Evolutionary conservation across 768 basidiomycete genomes (phyloP), one percentile per base, ranked within the genome.

Genomic region (Naganishia vishniacii): DNA sequence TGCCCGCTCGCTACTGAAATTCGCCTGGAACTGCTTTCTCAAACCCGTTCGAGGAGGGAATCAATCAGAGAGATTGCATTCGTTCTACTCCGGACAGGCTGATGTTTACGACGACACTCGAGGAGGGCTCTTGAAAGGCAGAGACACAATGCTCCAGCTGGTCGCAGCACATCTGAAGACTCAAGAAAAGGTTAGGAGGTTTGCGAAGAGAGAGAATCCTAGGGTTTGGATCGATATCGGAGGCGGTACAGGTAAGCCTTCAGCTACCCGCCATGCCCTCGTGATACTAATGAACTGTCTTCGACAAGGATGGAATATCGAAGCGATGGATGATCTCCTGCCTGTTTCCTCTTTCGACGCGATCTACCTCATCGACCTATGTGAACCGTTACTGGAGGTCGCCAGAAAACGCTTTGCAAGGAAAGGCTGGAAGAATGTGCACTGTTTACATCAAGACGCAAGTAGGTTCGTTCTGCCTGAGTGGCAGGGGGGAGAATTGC

Each of bases 171-270:
- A 88, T 68, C 77, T 88, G 8, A 79, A 79, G 32, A 76, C 81
- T 2, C 79, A 86, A 65, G 67, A 47, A 16, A 53, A 18, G 46
- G 51, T 59, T 12, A 34, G 46, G 1, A 45, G 58, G 2, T 56
- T 62, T 15, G 58, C 34, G 46, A 51, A 31, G 25, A 47, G 44
- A 18, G 45, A 13, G 13, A 73, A 82, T 71, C 80, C 80, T 15
- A 81, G 87, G 18, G 81, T 89, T 15, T 89, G 88, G 88, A 81
- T 89, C 18, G 88, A 89, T 72, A 84, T 89, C 62, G 86, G 87
- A 16, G 88, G 87, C 32, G 88, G 87, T 28, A 88, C 87, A 13
- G 71, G 70, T 81, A 45, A 59, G 72, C 46, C 1, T 25, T 16
- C 59, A 11, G 23, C 15, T 18, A 16, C 20, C 28, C 40, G 3